These are phyloP conservation scores for Aureobasidium sp. DNA, from an alignment of 2,329 filamentous ascomycete species.

Conservation along the genomic window DNA sequence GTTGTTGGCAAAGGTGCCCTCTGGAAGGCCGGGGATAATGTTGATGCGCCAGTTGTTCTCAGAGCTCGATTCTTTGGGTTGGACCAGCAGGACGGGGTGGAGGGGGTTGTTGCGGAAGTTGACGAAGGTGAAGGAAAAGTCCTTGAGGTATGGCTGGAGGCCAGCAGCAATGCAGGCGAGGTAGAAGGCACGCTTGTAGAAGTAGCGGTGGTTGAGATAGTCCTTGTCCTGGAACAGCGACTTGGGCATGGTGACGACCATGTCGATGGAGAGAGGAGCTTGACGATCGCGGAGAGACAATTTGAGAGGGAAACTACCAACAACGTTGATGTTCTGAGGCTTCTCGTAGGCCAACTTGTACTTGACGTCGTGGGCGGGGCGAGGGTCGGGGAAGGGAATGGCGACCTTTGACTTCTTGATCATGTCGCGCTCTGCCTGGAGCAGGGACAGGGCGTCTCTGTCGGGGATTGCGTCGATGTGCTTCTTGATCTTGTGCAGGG, in stretches of 20 bases:
- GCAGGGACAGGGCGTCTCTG: conserved; percentile 44
- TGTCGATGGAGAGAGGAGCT: conserved; percentile 57
- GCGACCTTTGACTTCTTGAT: conserved; percentile 60
- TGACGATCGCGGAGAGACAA: conserved; percentile 61
- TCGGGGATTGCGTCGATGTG: conserved; percentile 52
- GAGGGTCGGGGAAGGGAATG: conserved; percentile 82
- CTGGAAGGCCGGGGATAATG: conserved; percentile 67
- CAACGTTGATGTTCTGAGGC: conserved; percentile 74
- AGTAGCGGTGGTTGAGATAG: conserved; percentile 86
- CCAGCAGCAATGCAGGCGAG: conserved; percentile 71
- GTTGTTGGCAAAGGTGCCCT: conserved; percentile 59
- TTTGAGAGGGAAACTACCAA: conserved; percentile 76
- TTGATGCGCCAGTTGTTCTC: conserved; percentile 53
- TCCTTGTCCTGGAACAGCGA: conserved; percentile 87
- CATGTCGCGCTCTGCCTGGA: conserved; percentile 60
- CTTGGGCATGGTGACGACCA: conserved; percentile 78
- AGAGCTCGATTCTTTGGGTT: conserved; percentile 29
- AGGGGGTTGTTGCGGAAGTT: conserved; percentile 38
- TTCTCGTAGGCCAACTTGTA: conserved; percentile 75
- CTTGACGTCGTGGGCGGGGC: conserved; percentile 64
- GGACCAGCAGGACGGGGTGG: conserved; percentile 58
- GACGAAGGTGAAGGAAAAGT: conserved; percentile 29
- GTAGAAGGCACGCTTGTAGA: conserved; percentile 90
- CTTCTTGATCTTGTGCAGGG: conserved; percentile 48
- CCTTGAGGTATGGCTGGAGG: conserved; percentile 59